Conservation (phyloP, 2,329 filamentous ascomycete genomes). For the Rachicladosporium sp. region DNA sequence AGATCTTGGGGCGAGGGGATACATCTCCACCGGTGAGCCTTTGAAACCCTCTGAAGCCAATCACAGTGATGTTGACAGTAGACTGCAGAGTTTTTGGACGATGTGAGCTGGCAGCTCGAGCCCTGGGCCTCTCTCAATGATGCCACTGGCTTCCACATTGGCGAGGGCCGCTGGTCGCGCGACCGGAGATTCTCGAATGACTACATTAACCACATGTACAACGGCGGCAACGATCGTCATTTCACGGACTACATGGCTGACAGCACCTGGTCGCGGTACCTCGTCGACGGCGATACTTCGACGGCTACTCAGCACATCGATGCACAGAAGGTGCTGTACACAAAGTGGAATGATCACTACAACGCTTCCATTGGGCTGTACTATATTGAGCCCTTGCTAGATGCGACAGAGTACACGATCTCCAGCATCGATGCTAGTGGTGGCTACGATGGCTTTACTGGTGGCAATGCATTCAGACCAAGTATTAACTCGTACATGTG, state of each 20-base stretch:
- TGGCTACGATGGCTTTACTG: slow-evolving; percentile 29
- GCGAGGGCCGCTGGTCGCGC: slow-evolving; percentile 33
- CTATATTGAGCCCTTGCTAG: slow-evolving; percentile 31
- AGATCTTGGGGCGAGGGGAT: slow-evolving; percentile 30
- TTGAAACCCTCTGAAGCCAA: neutral
- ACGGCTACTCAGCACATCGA: slow-evolving; percentile 22
- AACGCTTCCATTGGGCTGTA: slow-evolving; percentile 29
- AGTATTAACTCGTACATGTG: slow-evolving; percentile 35
- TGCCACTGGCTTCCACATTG: slow-evolving; percentile 33
- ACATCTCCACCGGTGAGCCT: slow-evolving; percentile 27
- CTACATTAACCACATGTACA: slow-evolving; percentile 31
- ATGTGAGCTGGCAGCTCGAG: slow-evolving; percentile 31
- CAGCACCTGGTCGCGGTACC: slow-evolving; percentile 28
- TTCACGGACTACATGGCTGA: slow-evolving; percentile 34
- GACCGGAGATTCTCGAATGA: slow-evolving; percentile 34
- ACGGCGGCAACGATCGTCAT: slow-evolving; percentile 30
- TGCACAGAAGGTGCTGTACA: slow-evolving; percentile 26
- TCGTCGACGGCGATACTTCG: slow-evolving; percentile 29
- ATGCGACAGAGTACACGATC: slow-evolving; percentile 36
- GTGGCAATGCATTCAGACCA: slow-evolving; percentile 30
- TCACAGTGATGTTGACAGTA: neutral
- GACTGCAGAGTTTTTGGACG: slow-evolving; percentile 28
- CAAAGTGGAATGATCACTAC: slow-evolving; percentile 28
- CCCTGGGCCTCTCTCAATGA: slow-evolving; percentile 34
- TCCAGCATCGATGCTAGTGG: slow-evolving; percentile 30